Evolutionary conservation across 73 alveolate genomes (phyloP).

Genomic region (Paramecium primaurelia): DNA sequence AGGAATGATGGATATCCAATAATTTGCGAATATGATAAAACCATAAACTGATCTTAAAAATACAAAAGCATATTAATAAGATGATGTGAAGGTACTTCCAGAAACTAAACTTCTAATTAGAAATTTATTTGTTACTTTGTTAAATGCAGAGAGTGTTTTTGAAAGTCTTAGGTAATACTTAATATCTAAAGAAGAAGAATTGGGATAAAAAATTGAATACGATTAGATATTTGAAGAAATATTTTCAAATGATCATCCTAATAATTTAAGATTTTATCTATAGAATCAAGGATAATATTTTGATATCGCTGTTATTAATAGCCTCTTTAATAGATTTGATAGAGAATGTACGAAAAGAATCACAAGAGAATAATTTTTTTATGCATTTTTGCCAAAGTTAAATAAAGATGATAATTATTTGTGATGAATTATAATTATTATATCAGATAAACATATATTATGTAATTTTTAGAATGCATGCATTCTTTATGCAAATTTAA

Average conservation of each 20-base stretch:
- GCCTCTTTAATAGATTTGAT: neutral
- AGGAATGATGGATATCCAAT: neutral
- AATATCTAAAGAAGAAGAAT: neutral
- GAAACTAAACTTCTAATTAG: neutral
- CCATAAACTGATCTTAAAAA: neutral
- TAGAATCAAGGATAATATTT: neutral
- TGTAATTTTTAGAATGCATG: neutral
- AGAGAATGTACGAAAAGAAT: neutral
- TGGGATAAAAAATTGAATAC: neutral
- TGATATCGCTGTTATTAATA: neutral
- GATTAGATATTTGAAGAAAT: neutral
- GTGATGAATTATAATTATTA: neutral
- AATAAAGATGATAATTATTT: neutral
- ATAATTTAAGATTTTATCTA: neutral
- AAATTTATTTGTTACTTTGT: neutral
- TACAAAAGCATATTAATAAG: neutral
- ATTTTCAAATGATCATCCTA: neutral
- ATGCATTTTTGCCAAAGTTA: neutral
- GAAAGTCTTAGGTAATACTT: neutral
- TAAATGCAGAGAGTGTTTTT: neutral
- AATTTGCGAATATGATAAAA: neutral
- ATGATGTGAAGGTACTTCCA: neutral
- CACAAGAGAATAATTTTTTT: neutral
- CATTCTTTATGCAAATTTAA: neutral
- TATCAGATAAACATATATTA: neutral